A percentile compares a stretch with the other conserved stretches of the same genome.
phyloP scores from a whole-genome alignment of 2,329 filamentous ascomycete genomes.

The Aureobasidium pullulans region DNA sequence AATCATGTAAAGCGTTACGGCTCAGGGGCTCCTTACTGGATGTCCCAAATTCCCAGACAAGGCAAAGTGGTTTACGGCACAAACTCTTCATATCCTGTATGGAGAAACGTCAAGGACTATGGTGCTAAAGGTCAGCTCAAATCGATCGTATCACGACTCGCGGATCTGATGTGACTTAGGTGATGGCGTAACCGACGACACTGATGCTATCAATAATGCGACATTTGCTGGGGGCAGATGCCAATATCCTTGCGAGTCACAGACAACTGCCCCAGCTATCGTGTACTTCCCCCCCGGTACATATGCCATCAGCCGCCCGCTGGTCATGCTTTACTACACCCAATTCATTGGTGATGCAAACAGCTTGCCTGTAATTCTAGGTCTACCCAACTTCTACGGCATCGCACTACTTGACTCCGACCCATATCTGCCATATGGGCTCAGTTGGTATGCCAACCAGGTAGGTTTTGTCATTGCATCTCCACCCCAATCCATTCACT shows the following conservation, averaged over 20 bases:
- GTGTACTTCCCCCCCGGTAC: slow-evolving; percentile 54
- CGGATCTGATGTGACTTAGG: slow-evolving; percentile 13
- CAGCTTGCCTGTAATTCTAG: slow-evolving; percentile 21
- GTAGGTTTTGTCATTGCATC: background rate
- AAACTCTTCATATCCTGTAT: slow-evolving; percentile 34
- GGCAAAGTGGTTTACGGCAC: slow-evolving; percentile 32
- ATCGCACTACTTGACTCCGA: slow-evolving; percentile 28
- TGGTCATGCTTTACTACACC: slow-evolving; percentile 23
- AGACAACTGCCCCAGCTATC: slow-evolving; percentile 39
- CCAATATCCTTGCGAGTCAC: slow-evolving; percentile 20
- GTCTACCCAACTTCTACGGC: slow-evolving; percentile 24
- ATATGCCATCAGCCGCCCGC: slow-evolving; percentile 38
- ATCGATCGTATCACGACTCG: background rate
- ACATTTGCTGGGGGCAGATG: slow-evolving; percentile 25
- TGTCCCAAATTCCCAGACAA: slow-evolving; percentile 35
- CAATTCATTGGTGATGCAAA: slow-evolving; percentile 21
- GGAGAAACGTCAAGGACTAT: slow-evolving; percentile 37
- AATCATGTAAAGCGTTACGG: slow-evolving; percentile 24
- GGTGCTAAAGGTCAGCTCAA: slow-evolving; percentile 30
- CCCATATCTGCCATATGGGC: slow-evolving; percentile 26
- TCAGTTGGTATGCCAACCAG: slow-evolving; percentile 27
- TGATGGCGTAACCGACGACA: slow-evolving; percentile 25
- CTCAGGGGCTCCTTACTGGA: slow-evolving; percentile 31
- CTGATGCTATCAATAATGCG: slow-evolving; percentile 29
- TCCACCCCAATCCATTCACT: background rate